phyloP scores from a whole-genome alignment of 768 basidiomycete species.

The Naematelia encephala region DNA sequence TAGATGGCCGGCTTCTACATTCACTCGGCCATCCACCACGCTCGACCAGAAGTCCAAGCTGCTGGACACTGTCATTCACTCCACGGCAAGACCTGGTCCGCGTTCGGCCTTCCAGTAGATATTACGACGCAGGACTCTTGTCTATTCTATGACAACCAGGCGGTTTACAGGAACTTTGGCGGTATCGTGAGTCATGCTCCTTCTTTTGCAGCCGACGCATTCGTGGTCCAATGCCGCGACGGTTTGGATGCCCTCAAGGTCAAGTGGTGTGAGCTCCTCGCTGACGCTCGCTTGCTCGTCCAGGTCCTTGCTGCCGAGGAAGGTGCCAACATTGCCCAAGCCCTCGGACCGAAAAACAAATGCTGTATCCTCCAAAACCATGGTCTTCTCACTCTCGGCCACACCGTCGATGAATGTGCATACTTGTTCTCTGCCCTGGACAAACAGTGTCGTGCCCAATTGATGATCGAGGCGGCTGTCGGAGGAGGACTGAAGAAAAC shows the following conservation, averaged over 20 bases:
- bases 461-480: constrained; percentile 34
- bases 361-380: constrained; percentile 45
- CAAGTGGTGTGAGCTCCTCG: no score
- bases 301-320: constrained; percentile 57
- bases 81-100: constrained; percentile 33
- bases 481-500: constrained; percentile 29
- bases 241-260: no score
- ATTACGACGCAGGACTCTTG: constrained; percentile 39
- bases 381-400: constrained; percentile 41
- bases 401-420: constrained; percentile 30
- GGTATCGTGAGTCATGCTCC: constrained; percentile 52
- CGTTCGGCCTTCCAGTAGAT: constrained; percentile 29
- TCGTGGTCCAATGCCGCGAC: not conserved
- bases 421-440: constrained; percentile 36
- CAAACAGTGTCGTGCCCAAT: constrained; percentile 37
- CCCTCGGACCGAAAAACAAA: constrained; percentile 35
- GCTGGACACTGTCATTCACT: constrained; percentile 36
- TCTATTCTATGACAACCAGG: constrained; percentile 34
- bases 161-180: constrained; percentile 55
- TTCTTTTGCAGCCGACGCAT: not conserved
- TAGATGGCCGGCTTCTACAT: constrained; percentile 53
- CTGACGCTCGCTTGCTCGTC: not conserved
- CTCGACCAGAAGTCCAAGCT: constrained; percentile 36
- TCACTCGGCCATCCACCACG: constrained; percentile 53
- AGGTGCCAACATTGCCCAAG: constrained; percentile 55